Conservation (phyloP, 2,329 filamentous ascomycete genomes). For the Curvularia hawaiiensis region DNA sequence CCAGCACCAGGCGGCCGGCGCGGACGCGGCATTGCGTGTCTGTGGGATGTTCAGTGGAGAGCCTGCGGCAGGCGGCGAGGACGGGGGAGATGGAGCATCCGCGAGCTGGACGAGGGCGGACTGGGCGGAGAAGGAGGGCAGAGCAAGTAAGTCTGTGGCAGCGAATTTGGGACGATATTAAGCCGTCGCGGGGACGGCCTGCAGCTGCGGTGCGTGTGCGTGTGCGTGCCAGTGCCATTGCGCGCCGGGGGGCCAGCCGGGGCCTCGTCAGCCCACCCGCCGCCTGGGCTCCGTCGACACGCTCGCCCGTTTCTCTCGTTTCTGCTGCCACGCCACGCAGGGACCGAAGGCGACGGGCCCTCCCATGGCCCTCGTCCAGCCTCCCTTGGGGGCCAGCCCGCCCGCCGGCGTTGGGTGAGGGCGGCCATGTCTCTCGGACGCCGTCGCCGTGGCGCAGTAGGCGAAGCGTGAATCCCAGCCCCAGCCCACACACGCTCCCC, state of each 20-base stretch:
- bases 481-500: neutral
- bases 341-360: constrained; percentile 2
- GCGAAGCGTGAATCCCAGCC: neutral
- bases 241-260: constrained; percentile 19
- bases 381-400: too few relatives aligned
- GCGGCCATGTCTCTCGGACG: neutral
- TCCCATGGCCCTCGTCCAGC: neutral
- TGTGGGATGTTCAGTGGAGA: constrained; percentile 28
- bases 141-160: constrained; percentile 10
- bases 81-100: constrained; percentile 42
- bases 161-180: constrained; percentile 29
- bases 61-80: constrained; percentile 39
- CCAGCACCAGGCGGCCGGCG: constrained; percentile 49
- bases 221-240: constrained; percentile 24
- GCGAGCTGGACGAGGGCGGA: constrained; percentile 23
- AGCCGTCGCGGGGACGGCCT: constrained; percentile 20
- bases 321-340: constrained; percentile 7
- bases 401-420: neutral
- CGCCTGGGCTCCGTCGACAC: constrained; percentile 13
- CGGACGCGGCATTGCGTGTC: constrained; percentile 44
- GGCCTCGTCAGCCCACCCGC: constrained; percentile 19
- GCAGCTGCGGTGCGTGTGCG: constrained; percentile 21
- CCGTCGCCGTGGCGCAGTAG: neutral
- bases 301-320: constrained; percentile 25
- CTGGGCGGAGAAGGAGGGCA: constrained; percentile 10